Percentiles rank a stretch among this genome's conserved stretches.
Evolutionary conservation across 805 yeast genomes (phyloP).

Genomic region (Wickerhamiella dianesei): DNA sequence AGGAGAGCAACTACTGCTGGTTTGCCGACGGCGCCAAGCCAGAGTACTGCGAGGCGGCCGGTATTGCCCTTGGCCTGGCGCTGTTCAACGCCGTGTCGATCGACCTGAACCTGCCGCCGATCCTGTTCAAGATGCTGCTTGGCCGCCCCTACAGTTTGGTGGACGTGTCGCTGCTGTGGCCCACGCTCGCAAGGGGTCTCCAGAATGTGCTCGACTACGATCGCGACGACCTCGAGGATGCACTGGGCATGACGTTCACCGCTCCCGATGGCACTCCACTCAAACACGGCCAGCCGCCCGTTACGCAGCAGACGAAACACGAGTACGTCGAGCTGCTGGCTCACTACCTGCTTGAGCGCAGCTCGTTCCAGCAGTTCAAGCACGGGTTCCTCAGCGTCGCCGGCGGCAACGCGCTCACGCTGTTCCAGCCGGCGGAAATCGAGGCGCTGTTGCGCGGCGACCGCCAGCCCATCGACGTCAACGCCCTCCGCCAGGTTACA

Average conservation of each 20-base stretch:
- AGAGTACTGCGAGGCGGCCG: slow-evolving; percentile 52
- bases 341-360: slow-evolving; percentile 44
- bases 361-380: slow-evolving; percentile 40
- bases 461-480: slow-evolving; percentile 54
- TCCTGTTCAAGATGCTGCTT: slow-evolving; percentile 62
- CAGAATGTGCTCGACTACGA: slow-evolving; percentile 33
- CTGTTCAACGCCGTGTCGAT: slow-evolving; percentile 79
- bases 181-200: slow-evolving; percentile 46
- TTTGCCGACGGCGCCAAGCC: slow-evolving; percentile 29
- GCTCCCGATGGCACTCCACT: slow-evolving; percentile 48
- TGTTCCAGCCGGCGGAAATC: slow-evolving; percentile 72
- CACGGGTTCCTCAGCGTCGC: slow-evolving; percentile 65
- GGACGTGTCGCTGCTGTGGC: slow-evolving; percentile 59
- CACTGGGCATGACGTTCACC: slow-evolving; percentile 49
- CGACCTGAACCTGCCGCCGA: slow-evolving; percentile 64
- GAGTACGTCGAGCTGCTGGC: slow-evolving; percentile 52
- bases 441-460: slow-evolving; percentile 68
- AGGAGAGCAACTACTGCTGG: slow-evolving; percentile 66
- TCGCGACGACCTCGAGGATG: slow-evolving; percentile 33
- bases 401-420: slow-evolving; percentile 65
- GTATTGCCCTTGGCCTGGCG: slow-evolving; percentile 80
- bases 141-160: slow-evolving; percentile 39
- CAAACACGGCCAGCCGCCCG: slow-evolving; percentile 30
- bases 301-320: slow-evolving; percentile 44
- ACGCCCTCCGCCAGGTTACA: slow-evolving; percentile 55